Evolutionary conservation across 768 basidiomycete species (phyloP).

Genomic region (Hortiboletus campestris): DNA sequence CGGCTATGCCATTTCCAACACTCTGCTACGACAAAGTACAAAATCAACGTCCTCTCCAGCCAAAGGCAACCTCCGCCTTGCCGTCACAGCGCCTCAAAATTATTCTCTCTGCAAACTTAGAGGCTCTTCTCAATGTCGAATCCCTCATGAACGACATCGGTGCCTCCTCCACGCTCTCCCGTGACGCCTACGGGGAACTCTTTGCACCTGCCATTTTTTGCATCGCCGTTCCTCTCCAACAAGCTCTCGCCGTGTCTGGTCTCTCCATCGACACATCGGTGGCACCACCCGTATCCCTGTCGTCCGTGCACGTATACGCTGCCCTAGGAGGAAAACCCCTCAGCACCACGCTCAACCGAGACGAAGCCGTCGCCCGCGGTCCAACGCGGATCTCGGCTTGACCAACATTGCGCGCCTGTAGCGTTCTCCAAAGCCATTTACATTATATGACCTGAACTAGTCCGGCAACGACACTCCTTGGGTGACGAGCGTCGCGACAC

Average conservation of each 20-base stretch:
- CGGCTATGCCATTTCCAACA: conserved; percentile 86
- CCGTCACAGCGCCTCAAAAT: conserved; percentile 93
- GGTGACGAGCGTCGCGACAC: too few species aligned
- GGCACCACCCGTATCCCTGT: conserved; percentile 92
- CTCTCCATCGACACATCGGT: conserved; percentile 85
- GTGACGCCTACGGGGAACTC: conserved; percentile 82
- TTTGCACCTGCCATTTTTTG: conserved; percentile 72
- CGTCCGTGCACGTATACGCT: conserved; percentile 81
- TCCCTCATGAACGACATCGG: conserved; percentile 96
- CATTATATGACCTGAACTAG: too few species aligned
- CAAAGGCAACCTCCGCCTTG: conserved; percentile 89
- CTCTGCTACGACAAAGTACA: conserved; percentile 91
- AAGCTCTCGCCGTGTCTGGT: conserved; percentile 78
- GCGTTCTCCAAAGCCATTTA: too few species aligned
- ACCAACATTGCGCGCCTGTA: too few species aligned
- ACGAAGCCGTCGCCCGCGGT: conserved; percentile 94
- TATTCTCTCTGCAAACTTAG: conserved; percentile 88
- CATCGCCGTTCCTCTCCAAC: conserved; percentile 71
- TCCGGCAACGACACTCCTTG: too few species aligned
- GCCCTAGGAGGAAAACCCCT: conserved; percentile 83
- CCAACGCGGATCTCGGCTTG: too few species aligned
- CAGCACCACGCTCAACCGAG: conserved; percentile 93
- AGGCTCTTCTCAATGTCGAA: conserved; percentile 89
- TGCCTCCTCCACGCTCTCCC: conserved; percentile 78
- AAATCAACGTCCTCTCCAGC: conserved; percentile 91